Evolutionary conservation across 2,329 filamentous ascomycete genomes (phyloP), one percentile per base, ranked within the genome.

Genomic region (Venturia pyrina): DNA sequence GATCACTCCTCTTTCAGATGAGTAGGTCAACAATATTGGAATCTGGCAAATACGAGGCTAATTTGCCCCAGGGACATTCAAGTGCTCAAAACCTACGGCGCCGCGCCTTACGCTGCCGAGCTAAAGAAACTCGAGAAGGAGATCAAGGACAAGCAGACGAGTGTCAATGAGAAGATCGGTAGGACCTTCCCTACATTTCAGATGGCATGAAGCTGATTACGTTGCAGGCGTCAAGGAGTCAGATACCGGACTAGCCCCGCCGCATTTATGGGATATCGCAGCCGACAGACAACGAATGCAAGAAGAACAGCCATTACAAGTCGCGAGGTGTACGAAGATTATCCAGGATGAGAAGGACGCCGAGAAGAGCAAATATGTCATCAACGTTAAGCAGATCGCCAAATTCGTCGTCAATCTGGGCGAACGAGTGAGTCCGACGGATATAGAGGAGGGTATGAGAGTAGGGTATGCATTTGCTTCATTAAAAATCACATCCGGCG

Each of bases 301-400:
- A 69, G 95, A 99, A 80, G 95, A 99, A 80, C 95, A 99, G 74
- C 95, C 95, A 56, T 85, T 98, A 72, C 95, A 99, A 80, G 95
- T 99, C 69, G 95, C 95, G 70, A 86, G 95, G 74, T 99, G 95
- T 84, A 99, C 95, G 67, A 99, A 99, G 84, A 99, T 99, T 77
- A 99, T 99, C 72, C 88, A 92, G 68, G 93, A 98, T 75, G 93
- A 96, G 76, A 93, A 95, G 79, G 93, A 98, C 76, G 83, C 91
- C 68, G 90, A 96, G 69, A 99, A 99, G 86, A 96, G 90, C 86
- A 99, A 98, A 87, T 99, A 99, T 82, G 93, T 99, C 73, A 99
- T 99, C 85, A 99, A 99, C 79, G 93, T 99, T 72, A 99, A 99
- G 83, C 95, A 99, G 79, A 99, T 99, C 73, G 95, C 95, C 74